Evolutionary conservation across 257 asterid species (phyloP), one percentile per base, ranked within the genome.

Genomic region (Osmanthus fragrans): DNA sequence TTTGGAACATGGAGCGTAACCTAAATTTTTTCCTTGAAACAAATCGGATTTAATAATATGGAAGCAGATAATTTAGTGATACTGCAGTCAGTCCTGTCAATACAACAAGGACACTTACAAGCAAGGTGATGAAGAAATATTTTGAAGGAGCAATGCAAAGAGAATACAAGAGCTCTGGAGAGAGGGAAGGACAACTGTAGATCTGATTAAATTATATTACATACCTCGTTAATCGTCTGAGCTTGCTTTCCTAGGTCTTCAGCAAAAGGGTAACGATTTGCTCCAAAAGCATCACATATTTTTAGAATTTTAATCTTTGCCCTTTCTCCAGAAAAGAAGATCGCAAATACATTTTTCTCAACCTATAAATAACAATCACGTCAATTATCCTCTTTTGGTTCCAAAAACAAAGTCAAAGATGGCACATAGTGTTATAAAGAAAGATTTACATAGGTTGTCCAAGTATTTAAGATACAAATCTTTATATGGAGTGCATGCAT

Each of bases 261-360:
- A 18, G 80, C 73, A 81, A 90, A 89, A 71, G 97, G 76, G 75
- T 96, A 96, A 34, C 98, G 94, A 84, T 93, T 96, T 77, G 98
- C 99, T 79, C 99, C 98, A 90, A 96, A 96, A 78, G 99, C 99
- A 80, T 96, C 99, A 87, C 97, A 96, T 83, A 96, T 96, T 85
- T 96, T 96, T 79, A 90, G 92, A 79, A 93, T 88, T 85, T 92
- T 96, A 86, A 69, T 87, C 89, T 87, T 96, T 42, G 95, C 92
- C 81, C 94, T 89, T 85, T 96, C 99, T 80, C 99, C 99, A 87
- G 99, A 96, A 87, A 86, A 96, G 92, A 96, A 96, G 74, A 90
- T 90, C 8, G 76, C 90, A 71, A 96, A 92, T 56, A 93, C 99
- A 86, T 93, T 93, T 79, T 96, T 96, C 75, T 96, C 99, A 80